Evolutionary conservation across 1,284 basidiomycete species (phyloP).

Genomic region (Papiliotrema fonsecae): DNA sequence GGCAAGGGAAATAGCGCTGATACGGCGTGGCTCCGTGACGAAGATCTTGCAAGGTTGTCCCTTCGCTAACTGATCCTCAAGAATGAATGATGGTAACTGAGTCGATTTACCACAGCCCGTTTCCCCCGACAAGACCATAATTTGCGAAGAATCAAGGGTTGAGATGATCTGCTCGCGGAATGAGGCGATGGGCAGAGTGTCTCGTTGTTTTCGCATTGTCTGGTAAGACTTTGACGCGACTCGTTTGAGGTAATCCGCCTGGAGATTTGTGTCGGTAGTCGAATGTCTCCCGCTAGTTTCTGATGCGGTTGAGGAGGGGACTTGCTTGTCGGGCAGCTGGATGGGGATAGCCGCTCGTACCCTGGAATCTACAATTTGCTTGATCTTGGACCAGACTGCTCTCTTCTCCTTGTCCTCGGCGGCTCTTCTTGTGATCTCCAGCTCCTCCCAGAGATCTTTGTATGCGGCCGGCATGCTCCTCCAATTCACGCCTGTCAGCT

Average conservation of each 20-base stretch:
- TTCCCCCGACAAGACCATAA: conserved; percentile 92
- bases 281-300: no score
- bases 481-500: conserved; percentile 35
- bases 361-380: conserved; percentile 9
- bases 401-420: conserved; percentile 65
- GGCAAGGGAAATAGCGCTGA: conserved; percentile 94
- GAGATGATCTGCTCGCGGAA: conserved; percentile 74
- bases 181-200: conserved; percentile 77
- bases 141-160: conserved; percentile 70
- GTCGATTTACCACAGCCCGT: conserved; percentile 99
- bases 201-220: conserved; percentile 62
- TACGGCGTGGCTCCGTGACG: conserved; percentile 93
- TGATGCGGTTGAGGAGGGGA: background rate
- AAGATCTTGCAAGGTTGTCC: conserved; percentile 87
- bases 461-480: conserved; percentile 72
- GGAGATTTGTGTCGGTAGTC: conserved; percentile 41
- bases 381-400: conserved; percentile 60
- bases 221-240: conserved; percentile 66
- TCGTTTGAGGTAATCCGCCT: conserved; percentile 58
- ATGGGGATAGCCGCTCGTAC: conserved; percentile 2
- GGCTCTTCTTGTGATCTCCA: conserved; percentile 63
- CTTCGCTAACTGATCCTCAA: conserved; percentile 80
- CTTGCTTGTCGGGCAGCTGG: background rate
- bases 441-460: conserved; percentile 88
- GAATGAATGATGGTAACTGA: conserved; percentile 89